A percentile compares a stretch with the other conserved stretches of the same genome.
These are phyloP conservation scores for Triangularia setosa DNA, from an alignment of 2,329 filamentous ascomycete genomes.

Conservation along the genomic window DNA sequence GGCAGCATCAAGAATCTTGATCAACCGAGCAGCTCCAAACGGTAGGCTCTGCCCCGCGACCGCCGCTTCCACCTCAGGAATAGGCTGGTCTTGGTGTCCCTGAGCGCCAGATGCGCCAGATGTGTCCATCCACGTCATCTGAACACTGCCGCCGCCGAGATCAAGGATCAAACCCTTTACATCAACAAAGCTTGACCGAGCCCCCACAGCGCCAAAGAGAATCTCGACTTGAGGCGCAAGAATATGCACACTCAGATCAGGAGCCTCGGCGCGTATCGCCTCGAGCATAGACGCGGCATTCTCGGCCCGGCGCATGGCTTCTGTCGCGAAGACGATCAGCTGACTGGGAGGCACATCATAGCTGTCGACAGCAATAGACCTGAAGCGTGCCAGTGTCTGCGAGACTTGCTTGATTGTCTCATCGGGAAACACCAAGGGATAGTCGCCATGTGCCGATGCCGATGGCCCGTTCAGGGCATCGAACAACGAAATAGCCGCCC, in stretches of 20 bases:
- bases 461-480: slow-evolving; percentile 64
- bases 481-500: slow-evolving; percentile 79
- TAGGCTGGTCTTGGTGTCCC: slow-evolving; percentile 8
- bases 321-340: slow-evolving; percentile 77
- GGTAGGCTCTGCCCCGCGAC: slow-evolving; percentile 54
- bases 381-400: slow-evolving; percentile 65
- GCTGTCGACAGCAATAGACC: slow-evolving; percentile 59
- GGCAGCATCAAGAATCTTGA: slow-evolving; percentile 43
- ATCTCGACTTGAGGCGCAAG: slow-evolving; percentile 79
- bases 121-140: slow-evolving; percentile 62
- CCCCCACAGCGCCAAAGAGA: slow-evolving; percentile 75
- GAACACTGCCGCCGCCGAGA: slow-evolving; percentile 69
- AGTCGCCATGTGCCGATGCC: slow-evolving; percentile 26
- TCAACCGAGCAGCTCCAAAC: slow-evolving; percentile 58
- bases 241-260: slow-evolving; percentile 65
- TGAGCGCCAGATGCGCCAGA: slow-evolving; percentile 19
- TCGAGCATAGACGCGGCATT: slow-evolving; percentile 68
- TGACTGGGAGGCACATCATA: slow-evolving; percentile 63
- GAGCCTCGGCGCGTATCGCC: slow-evolving; percentile 57
- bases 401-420: slow-evolving; percentile 64
- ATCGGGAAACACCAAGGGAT: slow-evolving; percentile 41
- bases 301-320: slow-evolving; percentile 76
- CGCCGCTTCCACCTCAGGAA: slow-evolving; percentile 53
- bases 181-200: slow-evolving; percentile 66
- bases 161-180: slow-evolving; percentile 81